Percentiles rank a stretch among this genome's conserved stretches.
Conservation (phyloP, 208 protist genomes). For the Trypanosoma vivax region DNA sequence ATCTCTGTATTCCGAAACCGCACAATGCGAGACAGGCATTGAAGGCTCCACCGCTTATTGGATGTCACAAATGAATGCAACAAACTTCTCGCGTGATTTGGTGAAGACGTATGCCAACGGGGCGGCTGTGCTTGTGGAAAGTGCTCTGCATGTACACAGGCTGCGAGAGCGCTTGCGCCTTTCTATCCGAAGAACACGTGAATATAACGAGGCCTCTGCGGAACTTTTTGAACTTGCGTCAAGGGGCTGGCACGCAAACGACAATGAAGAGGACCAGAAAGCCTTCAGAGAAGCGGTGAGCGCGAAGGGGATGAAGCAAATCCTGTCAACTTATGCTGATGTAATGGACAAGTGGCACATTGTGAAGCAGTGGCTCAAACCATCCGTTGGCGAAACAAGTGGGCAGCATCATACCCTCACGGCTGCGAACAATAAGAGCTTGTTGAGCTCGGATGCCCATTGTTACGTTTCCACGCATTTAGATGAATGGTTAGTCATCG, state of each 20-base stretch:
- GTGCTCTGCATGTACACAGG: constrained; percentile 8
- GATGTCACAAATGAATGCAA: background rate
- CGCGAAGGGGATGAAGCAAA: background rate
- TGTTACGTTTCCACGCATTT: constrained; percentile 8
- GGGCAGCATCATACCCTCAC: constrained; percentile 1
- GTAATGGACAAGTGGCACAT: constrained; percentile 19
- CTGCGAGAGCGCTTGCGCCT: constrained; percentile 4
- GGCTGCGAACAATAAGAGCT: constrained; percentile 1
- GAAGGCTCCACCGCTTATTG: constrained; percentile 14
- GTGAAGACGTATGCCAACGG: background rate
- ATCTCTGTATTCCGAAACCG: background rate
- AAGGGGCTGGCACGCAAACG: constrained; percentile 7
- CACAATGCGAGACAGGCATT: constrained; percentile 10
- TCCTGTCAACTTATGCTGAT: background rate
- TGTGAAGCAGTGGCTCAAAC: constrained; percentile 16
- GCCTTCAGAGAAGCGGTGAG: constrained; percentile 9
- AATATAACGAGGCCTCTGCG: background rate
- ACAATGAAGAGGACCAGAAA: constrained; percentile 5
- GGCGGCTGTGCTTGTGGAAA: constrained; percentile 7
- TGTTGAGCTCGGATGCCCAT: background rate
- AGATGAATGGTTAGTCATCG: constrained; percentile 14
- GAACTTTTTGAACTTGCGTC: constrained; percentile 10
- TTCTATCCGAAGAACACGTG: background rate
- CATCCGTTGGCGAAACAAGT: constrained; percentile 12
- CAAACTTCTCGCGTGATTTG: background rate